Evolutionary conservation across 352 stramenopile genomes (phyloP), one percentile per base, ranked within the genome.

Genomic region (Phytopythium sindhum): DNA sequence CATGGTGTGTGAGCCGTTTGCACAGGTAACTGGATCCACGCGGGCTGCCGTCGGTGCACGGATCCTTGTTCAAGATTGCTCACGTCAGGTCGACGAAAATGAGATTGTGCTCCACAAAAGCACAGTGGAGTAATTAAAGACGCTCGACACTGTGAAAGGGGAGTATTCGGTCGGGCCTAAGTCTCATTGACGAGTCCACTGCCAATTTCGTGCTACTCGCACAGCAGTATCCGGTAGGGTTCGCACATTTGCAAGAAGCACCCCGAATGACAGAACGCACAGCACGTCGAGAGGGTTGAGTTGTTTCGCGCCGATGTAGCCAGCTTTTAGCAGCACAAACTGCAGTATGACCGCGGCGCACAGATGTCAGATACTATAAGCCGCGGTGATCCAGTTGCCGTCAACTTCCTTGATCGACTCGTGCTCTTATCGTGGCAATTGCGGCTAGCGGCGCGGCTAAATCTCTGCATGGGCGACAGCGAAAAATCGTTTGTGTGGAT

Each of bases 391-490:
- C 81, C 77, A 92, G 15, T 67, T 77, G 31, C 60, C 60, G 8
- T 65, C 66, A 0, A 39, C 65, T 0, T 28, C 57, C 60, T 91
- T 76, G 0, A 94, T 74, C 21, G 74, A 28, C 0, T 72, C 60
- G 35, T 71, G 70, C 15, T 96, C 45, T 37, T 55, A 31, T 35
- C 70, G 57, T 10, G 93, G 90, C 7, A 98, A 72, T 70, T 99
- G 96, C 17, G 99, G 72, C 97, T 97, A 99, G 98, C 65, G 11
- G 88, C 97, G 66, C 97, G 85, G 9, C 94, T 98, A 50, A 97
- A 96, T 57, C 88, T 95, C 75, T 99, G 90, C 86, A 99, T 97
- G 1, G 84, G 88, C 17, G 97, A 97, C n/a, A 99, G 75, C 0
- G 85, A 90, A 61, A 99, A 98, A 63, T 98, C 92, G 53, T 88